Conservation (phyloP, 2,329 filamentous ascomycete species). For the Aspergillus novoparasiticus region DNA sequence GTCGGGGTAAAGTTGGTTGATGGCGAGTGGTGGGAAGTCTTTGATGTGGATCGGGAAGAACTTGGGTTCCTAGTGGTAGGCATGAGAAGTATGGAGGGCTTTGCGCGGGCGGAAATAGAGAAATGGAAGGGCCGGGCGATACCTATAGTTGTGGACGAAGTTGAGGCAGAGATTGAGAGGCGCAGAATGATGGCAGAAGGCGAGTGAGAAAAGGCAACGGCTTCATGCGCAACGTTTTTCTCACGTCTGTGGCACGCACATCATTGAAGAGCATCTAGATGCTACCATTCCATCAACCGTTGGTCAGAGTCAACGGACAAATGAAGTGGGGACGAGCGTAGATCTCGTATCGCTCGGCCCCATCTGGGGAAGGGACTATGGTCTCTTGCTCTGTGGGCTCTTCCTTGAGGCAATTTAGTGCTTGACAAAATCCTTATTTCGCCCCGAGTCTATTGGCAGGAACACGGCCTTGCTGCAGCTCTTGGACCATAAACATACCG, state of each 20-base stretch:
- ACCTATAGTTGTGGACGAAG: slow-evolving; percentile 59
- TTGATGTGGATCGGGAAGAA: slow-evolving; percentile 93
- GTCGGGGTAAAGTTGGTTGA: slow-evolving; percentile 75
- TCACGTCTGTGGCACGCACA: background rate
- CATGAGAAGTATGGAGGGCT: slow-evolving; percentile 76
- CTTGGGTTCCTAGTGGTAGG: slow-evolving; percentile 89
- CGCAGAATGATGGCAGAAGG: slow-evolving; percentile 46
- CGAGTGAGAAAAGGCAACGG: slow-evolving; percentile 32
- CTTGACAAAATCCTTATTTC: background rate
- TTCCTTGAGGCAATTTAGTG: background rate
- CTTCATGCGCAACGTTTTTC: background rate
- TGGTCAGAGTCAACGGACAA: background rate
- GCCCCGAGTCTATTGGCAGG: background rate
- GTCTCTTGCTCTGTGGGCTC: background rate
- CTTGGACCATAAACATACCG: background rate
- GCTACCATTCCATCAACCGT: background rate
- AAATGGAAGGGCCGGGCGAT: slow-evolving; percentile 58
- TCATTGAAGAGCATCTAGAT: background rate
- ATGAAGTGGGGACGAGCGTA: background rate
- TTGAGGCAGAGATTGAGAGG: slow-evolving; percentile 63
- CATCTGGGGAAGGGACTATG: background rate
- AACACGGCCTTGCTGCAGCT: background rate
- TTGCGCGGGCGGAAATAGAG: slow-evolving; percentile 62
- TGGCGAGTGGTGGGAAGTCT: slow-evolving; percentile 95
- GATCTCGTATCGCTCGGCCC: background rate